Base-by-base conservation (phyloP, 306 rosid species). In the Sphenostylis stenocarpa region DNA sequence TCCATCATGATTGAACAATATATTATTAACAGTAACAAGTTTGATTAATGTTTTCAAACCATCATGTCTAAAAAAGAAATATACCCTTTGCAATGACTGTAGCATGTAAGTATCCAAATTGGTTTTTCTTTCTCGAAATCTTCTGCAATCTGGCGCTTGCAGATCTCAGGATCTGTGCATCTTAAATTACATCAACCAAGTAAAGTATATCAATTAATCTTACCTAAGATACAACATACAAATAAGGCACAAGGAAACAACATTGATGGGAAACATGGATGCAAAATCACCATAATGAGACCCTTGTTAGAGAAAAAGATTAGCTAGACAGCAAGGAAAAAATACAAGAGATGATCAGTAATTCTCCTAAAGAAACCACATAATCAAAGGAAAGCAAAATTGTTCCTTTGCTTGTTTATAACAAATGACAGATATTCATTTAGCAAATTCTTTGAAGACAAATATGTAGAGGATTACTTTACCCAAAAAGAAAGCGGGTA, bases 71-170 rank as follows among this genome's bases (percentile, higher is more conserved):
- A 52, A 26, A n/a, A 61, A 55, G 45, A 53, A 34, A 63, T 51
- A 77, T 89, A 91, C 98, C 88, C 82, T 89, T 67, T 90, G 83
- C 65, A 65, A 85, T 95, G 97, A 83, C 90, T 73, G 14, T 92
- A 95, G 91, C 97, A 92, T 1, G 97, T 90, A 72, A 95, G 92
- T 78, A 82, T 88, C 98, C 98, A 95, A 60, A 92, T 81, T 13
- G 98, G 97, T 69, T 82, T 89, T 89, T 92, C 98, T 3, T 76
- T 75, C 80, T 88, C 76, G 70, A 90, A 90, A 87, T 95, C 97
- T 62, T 89, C 92, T 48, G 64, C 89, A 44, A 92, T 86, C 80
- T 80, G 86, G 81, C 85, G 90, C 81, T 83, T 92, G 89, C 98
- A 95, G 65, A 61, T 52, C 77, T 90, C 97, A 14, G 89, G 93